A percentile compares a stretch with the other conserved stretches of the same genome.
Evolutionary conservation across 2,329 filamentous ascomycete genomes (phyloP).

Genomic region (Microsporum canis): DNA sequence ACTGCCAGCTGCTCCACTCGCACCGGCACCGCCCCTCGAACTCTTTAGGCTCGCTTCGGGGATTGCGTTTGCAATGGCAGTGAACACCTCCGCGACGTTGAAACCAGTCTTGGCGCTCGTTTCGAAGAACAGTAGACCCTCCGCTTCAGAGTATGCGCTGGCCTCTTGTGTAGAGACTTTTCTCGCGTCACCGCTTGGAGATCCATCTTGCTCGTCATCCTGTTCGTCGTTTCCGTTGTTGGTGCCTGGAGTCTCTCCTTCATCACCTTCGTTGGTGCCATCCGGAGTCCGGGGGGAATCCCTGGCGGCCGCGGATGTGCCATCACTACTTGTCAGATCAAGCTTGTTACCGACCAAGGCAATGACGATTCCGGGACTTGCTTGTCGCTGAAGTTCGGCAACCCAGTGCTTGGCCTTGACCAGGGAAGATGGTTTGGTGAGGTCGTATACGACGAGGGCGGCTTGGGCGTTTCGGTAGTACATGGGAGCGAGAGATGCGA

Average conservation of each 20-base stretch:
- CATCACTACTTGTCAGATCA: slow-evolving; percentile 80
- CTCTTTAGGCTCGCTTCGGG: slow-evolving; percentile 94
- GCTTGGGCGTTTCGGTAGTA: slow-evolving; percentile 99
- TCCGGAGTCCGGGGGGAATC: slow-evolving; percentile 59
- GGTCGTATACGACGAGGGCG: slow-evolving; percentile 97
- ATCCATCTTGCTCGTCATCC: slow-evolving; percentile 35
- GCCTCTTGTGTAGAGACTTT: slow-evolving; percentile 89
- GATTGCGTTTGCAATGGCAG: slow-evolving; percentile 94
- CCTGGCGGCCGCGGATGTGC: background rate
- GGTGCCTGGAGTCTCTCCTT: slow-evolving; percentile 22
- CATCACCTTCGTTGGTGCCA: slow-evolving; percentile 45
- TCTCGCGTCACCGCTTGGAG: slow-evolving; percentile 60
- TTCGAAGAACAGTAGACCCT: slow-evolving; percentile 90
- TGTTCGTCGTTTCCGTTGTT: slow-evolving; percentile 26
- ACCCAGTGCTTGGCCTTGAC: slow-evolving; percentile 99
- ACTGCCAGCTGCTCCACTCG: slow-evolving; percentile 44
- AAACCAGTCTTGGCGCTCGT: slow-evolving; percentile 93
- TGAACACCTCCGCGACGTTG: slow-evolving; percentile 93
- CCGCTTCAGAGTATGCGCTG: slow-evolving; percentile 86
- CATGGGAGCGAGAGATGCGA: slow-evolving; percentile 98
- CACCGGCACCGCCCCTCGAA: slow-evolving; percentile 57
- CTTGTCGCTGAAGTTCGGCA: slow-evolving; percentile 95
- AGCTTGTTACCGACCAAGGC: slow-evolving; percentile 96
- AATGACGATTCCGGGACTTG: slow-evolving; percentile 99
- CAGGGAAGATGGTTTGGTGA: slow-evolving; percentile 77